Percentiles rank a stretch among this genome's conserved stretches.
Conservation (phyloP, 1,284 basidiomycete species). For the Mycosarcoma maydis region DNA sequence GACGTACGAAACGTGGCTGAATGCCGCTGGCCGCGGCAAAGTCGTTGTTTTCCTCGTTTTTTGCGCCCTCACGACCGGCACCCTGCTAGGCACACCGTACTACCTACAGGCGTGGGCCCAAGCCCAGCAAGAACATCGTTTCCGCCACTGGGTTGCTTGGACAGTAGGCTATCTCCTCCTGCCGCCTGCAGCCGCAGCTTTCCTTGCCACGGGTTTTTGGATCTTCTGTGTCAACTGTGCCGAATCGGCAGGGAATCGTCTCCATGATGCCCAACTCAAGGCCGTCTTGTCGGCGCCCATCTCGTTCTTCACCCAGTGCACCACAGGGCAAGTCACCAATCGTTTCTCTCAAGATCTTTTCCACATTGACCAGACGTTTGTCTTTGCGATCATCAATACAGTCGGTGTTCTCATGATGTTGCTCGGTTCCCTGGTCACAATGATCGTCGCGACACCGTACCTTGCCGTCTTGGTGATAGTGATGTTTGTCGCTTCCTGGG, state of each 20-base stretch:
- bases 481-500: constrained; percentile 14
- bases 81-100: constrained; percentile 2
- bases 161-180: constrained; percentile 14
- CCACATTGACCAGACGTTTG: constrained; percentile 41
- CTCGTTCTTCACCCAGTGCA: constrained; percentile 44
- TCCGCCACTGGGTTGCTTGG: constrained; percentile 22
- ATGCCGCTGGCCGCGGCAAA: constrained; percentile 22
- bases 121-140: constrained; percentile 22
- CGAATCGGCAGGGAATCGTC: constrained; percentile 20
- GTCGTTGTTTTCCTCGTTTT: constrained; percentile 1
- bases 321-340: constrained; percentile 48
- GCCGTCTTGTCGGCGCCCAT: constrained; percentile 42
- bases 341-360: constrained; percentile 58
- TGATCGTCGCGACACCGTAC: constrained; percentile 50
- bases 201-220: constrained; percentile 22
- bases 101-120: constrained; percentile 40
- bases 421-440: constrained; percentile 20
- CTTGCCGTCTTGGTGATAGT: constrained; percentile 17
- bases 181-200: constrained; percentile 3
- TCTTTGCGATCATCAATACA: constrained; percentile 22
- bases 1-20: constrained; percentile 25
- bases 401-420: constrained; percentile 5
- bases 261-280: constrained; percentile 34
- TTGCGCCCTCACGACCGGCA: not conserved
- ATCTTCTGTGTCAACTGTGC: constrained; percentile 4